These are phyloP conservation scores for Anthracocystis setariae DNA, from an alignment of 1,284 basidiomycete genomes.

Conservation along the genomic window DNA sequence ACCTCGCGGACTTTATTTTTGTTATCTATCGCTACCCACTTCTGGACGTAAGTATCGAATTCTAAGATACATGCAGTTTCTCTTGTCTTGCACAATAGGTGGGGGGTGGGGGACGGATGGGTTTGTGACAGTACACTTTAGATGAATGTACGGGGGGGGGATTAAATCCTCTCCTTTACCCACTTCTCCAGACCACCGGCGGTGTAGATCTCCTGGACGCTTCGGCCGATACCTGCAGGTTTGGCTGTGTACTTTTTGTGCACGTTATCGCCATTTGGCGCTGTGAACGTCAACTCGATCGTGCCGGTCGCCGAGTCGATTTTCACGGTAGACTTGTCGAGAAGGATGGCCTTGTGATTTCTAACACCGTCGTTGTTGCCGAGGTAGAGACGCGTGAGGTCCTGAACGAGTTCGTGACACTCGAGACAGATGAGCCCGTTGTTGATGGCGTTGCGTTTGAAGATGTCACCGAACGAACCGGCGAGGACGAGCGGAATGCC, in stretches of 20 bases:
- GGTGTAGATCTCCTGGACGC: constrained; percentile 66
- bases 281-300: constrained; percentile 22
- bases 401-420: constrained; percentile 85
- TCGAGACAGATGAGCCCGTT: constrained; percentile 96
- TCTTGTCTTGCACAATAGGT: no score
- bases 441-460: constrained; percentile 98
- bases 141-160: neutral
- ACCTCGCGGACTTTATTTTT: no score
- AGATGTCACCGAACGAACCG: constrained; percentile 98
- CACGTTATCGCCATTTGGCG: constrained; percentile 22
- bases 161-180: constrained; percentile 59
- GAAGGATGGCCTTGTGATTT: constrained; percentile 53
- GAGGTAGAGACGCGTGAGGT: constrained; percentile 78
- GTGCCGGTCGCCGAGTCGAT: constrained; percentile 51
- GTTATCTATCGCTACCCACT: no score
- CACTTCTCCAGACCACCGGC: constrained; percentile 65
- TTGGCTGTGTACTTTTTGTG: constrained; percentile 50
- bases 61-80: no score
- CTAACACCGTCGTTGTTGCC: constrained; percentile 79
- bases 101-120: no score
- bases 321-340: constrained; percentile 41
- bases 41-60: no score
- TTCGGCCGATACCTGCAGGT: constrained; percentile 63
- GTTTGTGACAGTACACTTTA: neutral
- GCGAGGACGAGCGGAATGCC: constrained; percentile 93